phyloP scores from a whole-genome alignment of 345 rosid genomes.

The Eucalyptus dawsonii region DNA sequence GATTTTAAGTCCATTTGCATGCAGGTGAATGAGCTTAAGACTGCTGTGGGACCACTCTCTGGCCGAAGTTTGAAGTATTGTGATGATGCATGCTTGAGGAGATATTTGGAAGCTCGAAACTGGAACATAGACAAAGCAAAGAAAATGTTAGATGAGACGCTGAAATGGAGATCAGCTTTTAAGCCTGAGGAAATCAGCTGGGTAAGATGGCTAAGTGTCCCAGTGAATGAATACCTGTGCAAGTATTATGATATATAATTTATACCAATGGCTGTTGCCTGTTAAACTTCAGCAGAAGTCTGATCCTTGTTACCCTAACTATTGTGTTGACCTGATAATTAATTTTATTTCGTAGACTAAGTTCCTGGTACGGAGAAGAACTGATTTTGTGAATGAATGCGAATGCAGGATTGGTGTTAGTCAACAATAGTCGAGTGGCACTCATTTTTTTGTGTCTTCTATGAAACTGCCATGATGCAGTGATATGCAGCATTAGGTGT shows the following conservation, averaged over 20 bases:
- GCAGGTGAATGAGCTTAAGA: conserved; percentile 57
- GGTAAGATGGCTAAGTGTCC: conserved; percentile 25
- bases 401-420: not conserved
- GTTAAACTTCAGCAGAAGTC: not conserved
- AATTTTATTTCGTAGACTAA: not conserved
- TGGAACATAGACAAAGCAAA: conserved; percentile 74
- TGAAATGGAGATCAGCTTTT: conserved; percentile 69
- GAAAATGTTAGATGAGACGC: conserved; percentile 75
- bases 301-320: not conserved
- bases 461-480: not conserved
- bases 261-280: not conserved
- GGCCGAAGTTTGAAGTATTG: conserved; percentile 39
- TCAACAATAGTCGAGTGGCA: not conserved
- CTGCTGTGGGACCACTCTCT: conserved; percentile 46
- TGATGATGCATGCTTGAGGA: conserved; percentile 70
- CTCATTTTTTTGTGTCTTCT: not conserved
- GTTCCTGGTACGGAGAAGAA: not conserved
- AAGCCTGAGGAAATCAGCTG: conserved; percentile 84
- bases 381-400: not conserved
- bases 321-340: not conserved
- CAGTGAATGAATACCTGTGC: not conserved
- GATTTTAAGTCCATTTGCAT: not conserved
- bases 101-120: conserved; percentile 80
- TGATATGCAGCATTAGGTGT: not conserved
- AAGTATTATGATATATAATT: not conserved